Percentiles rank a stretch among this genome's conserved stretches.
Evolutionary conservation across 345 rosid species (phyloP).

Genomic region (Physaria fendleri): DNA sequence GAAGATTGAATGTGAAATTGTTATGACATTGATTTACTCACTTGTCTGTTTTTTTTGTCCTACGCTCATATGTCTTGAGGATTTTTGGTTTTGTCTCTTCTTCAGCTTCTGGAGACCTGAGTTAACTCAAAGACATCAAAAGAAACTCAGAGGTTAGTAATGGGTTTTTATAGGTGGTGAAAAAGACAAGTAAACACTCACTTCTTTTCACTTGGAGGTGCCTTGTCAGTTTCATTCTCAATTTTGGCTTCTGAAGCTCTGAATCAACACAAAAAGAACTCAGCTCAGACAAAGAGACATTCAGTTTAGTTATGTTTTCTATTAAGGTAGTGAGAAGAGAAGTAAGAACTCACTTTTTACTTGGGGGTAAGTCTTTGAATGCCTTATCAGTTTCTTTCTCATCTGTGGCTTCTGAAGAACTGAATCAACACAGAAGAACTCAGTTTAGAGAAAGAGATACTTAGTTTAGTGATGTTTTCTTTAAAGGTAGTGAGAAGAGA

Average conservation of each 20-base stretch:
- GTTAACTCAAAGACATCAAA: not conserved
- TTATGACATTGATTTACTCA: not conserved
- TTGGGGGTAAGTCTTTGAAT: not conserved
- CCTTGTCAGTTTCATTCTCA: not conserved
- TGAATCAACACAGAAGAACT: not conserved
- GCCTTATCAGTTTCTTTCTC: not conserved
- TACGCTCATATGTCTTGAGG: not conserved
- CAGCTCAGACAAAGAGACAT: not conserved
- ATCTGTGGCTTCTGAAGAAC: not conserved
- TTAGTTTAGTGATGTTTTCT: not conserved
- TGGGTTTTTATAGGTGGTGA: not conserved
- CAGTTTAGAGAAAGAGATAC: not conserved
- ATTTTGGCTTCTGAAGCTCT: not conserved
- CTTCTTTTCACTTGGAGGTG: not conserved
- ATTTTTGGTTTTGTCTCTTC: not conserved
- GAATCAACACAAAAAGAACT: not conserved
- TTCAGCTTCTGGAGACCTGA: not conserved
- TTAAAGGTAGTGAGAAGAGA: not conserved
- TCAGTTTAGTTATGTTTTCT: not conserved
- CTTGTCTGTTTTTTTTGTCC: not conserved
- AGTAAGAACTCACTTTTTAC: not conserved
- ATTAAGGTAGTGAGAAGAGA: not conserved
- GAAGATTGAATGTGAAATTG: constrained; percentile 44
- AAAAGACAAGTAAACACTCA: not conserved
- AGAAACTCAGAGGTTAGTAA: not conserved